Base-by-base conservation (phyloP, 495 filamentous ascomycete genomes). In the Coniosporium apollinis region DNA sequence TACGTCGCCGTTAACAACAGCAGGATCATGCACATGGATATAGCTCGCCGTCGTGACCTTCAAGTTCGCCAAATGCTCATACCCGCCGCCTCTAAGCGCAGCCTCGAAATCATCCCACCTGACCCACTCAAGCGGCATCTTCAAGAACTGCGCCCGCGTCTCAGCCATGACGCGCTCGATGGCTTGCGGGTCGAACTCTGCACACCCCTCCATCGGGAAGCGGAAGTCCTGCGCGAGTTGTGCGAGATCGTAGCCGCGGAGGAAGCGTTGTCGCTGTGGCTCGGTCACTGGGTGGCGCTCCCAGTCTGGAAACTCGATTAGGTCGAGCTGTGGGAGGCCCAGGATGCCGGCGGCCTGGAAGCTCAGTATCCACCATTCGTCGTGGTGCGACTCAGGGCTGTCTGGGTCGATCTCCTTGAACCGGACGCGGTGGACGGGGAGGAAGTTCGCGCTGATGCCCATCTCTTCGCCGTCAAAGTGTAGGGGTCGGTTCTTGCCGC, bases 301-400 rank as follows among this genome's bases (percentile, higher is more conserved):
- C 48, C 48, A 51, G 18, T 34, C 30, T 10, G 29, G 36, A 21
- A 41, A 48, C 0, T 26, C 36, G 10, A 37, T 35, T 20, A 52
- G 40, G 19, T 48, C 48, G 5, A 48, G 40, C 19, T 54, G 47
- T 3, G 41, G 47, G 15, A 54, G 47, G 3, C 50, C 54, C 5
- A 59, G 48, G 8, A 57, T 41, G 17, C 51, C 48, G 2, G 46
- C 50, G 3, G 40, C 50, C 32, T 56, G 50, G 32, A 52, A 46
- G 20, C 49, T 55, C 29, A 54, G 39, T 3, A 57, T 42, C 43
- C 47, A 56, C 0, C 25, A 21, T 18, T 46, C 46, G 11, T 33
- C n/a, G n/a, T n/a, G n/a, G n/a, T 28, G 28, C 18, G 36, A 10
- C 0, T 20, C 17, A n/a, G n/a, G n/a, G 17, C 16, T 24, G 17